phyloP scores from a whole-genome alignment of 768 basidiomycete genomes.

The Botryobasidium botryosum region DNA sequence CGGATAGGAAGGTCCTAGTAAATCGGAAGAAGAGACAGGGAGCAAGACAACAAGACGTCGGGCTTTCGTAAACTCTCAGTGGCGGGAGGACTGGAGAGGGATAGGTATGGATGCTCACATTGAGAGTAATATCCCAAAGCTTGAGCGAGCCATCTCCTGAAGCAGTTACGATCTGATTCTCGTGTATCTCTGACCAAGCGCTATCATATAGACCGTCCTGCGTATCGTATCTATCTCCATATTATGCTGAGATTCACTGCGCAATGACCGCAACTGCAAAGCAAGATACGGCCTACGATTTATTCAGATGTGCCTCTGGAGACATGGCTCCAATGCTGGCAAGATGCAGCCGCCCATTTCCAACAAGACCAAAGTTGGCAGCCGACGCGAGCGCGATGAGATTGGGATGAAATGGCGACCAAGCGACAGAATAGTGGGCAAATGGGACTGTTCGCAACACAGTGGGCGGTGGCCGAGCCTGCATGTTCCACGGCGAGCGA shows the following conservation, averaged over 20 bases:
- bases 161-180: constrained; percentile 79
- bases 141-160: constrained; percentile 84
- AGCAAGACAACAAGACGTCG: too few species aligned
- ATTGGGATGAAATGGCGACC: constrained; percentile 71
- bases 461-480: too few species aligned
- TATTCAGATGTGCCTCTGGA: too few species aligned
- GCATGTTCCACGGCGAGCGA: too few species aligned
- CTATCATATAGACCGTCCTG: constrained; percentile 82
- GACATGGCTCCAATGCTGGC: constrained; percentile 27
- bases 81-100: not conserved
- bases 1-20: constrained; percentile 72
- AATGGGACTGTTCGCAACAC: constrained; percentile 58
- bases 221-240: constrained; percentile 51
- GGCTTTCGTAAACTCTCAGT: too few species aligned
- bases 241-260: too few species aligned
- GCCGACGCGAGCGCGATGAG: constrained; percentile 67
- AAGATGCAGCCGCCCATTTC: constrained; percentile 78
- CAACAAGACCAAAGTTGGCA: constrained; percentile 88
- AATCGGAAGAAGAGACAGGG: not conserved
- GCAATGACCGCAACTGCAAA: too few species aligned
- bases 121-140: constrained; percentile 78
- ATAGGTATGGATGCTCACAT: constrained; percentile 30
- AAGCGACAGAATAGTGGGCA: constrained; percentile 63
- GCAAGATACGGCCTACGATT: too few species aligned
- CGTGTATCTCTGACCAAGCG: constrained; percentile 90